Evolutionary conservation across 129 eudicot species (phyloP), one percentile per base, ranked within the genome.

Genomic region (Smallanthus sonchifolius): DNA sequence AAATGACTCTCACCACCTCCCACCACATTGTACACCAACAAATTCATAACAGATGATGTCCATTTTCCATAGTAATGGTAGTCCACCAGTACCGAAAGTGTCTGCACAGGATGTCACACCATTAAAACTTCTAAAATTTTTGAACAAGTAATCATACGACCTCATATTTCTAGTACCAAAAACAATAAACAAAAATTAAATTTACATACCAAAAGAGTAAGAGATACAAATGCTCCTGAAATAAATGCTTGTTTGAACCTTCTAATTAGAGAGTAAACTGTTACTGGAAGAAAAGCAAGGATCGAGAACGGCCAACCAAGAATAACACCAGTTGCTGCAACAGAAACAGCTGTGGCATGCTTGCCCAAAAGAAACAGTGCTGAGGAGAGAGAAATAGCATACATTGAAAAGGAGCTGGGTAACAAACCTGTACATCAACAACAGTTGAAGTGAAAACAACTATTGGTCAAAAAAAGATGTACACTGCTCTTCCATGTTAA

Each of bases 1-100:
- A 94, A 75, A 78, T 94, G 97, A 69, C 98, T 94, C 87, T 90
- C 98, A 73, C 98, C 98, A 70, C 98, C 98, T 63, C 98, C 96
- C 39, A 85, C 74, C 39, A 94, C 97, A 80, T 94, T 94, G 81
- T 94, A 94, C 68, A 85, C 65, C 89, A 90, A 65, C 83, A 94
- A 63, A 80, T 94, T 94, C 85, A 94, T 67, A 75, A 94, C 85
- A 75, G 98, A 94, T 0, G 98, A 94, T 48, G 98, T 94, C 98
- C 98, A 94, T 75, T 79, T 90, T 55, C 87, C 83, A 62, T 90
- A 94, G 87, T 86, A 94, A 76, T 74, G 64, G 77, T 90, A 75
- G 87, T 94, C 98, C 52, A 86, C 93, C 63, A 86, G 38, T 32
- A 78, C 68, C 1, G 98, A 94, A 28, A 94, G 84, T 77, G 78